A percentile compares a stretch with the other conserved stretches of the same genome.
Evolutionary conservation across 23 red algal genomes (phyloP).

Genomic region (Gracilaria domingensis): DNA sequence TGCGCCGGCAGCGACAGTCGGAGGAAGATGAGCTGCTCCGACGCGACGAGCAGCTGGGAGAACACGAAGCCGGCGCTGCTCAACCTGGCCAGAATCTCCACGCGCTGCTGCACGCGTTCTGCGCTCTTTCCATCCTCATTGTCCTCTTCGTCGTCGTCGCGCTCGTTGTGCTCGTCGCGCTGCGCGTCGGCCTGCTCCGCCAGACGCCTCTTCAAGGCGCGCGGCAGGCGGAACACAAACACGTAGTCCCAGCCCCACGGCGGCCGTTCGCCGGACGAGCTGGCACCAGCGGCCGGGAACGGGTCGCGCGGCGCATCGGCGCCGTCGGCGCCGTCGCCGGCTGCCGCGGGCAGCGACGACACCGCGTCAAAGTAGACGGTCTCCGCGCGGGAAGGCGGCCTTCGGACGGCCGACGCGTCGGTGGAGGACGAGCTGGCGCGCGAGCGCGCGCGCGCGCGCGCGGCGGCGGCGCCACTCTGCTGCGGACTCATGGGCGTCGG

Average conservation of each 20-base stretch:
- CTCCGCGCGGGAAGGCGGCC: background rate
- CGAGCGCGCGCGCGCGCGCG: background rate
- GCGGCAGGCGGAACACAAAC: constrained; percentile 51
- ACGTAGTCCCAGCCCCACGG: constrained; percentile 83
- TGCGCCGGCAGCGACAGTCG: constrained; percentile 49
- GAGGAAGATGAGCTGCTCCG: constrained; percentile 54
- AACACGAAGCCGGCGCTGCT: constrained; percentile 75
- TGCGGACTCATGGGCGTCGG: background rate
- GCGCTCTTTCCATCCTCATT: constrained; percentile 25
- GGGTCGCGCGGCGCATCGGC: no score
- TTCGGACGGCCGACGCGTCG: no score
- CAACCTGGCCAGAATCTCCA: constrained; percentile 66
- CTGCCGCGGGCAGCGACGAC: background rate
- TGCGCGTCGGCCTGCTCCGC: background rate
- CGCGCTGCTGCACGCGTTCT: constrained; percentile 24
- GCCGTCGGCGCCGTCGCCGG: background rate
- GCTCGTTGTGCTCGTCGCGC: background rate
- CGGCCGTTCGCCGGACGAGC: background rate
- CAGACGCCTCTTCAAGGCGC: background rate
- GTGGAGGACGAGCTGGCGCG: background rate
- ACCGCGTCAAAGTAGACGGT: constrained; percentile 31
- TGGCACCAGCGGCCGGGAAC: no score
- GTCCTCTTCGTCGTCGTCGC: background rate
- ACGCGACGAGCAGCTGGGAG: constrained; percentile 64
- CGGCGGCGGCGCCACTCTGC: background rate